Base-by-base conservation (phyloP, 2,329 filamentous ascomycete genomes). In the Colletotrichum spaethianum region DNA sequence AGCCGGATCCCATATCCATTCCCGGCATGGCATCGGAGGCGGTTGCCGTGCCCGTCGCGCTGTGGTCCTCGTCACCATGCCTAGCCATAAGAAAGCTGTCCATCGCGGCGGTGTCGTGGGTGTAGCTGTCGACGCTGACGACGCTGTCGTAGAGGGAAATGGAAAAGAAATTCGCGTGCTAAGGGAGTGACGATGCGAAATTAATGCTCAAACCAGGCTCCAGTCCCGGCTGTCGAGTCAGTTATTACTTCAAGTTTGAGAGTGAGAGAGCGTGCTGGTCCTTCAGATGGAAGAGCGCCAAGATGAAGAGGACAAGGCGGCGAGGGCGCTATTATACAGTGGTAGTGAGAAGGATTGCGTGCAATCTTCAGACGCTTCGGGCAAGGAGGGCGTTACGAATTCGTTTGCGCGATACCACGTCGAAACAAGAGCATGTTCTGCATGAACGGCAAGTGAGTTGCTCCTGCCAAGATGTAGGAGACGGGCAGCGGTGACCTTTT, bases 291-390 rank as follows among this genome's bases (percentile, higher is more conserved):
- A 36, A 31, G 36, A 26, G n/a, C 16, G 48, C n/a, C 42, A 42
- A 36, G 53, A 56, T 28, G 55, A 31, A 42, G 20, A 8, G 42
- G 60, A 33, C 38, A 23, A 40, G 63, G 73, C 55, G 62, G n/a
- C 52, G 26, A 46, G 18, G 23, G 18, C 18, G 56, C 55, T 72
- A 40, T 65, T 74, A 74, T 74, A 74, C 52, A 59, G 36, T 66
- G 40, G 18, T 23, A 31, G 46, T 57, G 73, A 74, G 73, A 72
- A 72, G 64, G 72, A 72, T 74, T 74, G 72, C 68, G 73, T 52
- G 64, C 33, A 61, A 74, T 74, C 72, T 68, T 74, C 73, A 74
- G 73, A 74, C 73, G 68, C 72, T 66, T 65, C 36, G 46, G 59
- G 48, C 61, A 66, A 36, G 70, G 70, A 67, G 57, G 48, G 50